Evolutionary conservation across 352 stramenopile genomes (phyloP).

Genomic region (Saprolegnia parasitica): DNA sequence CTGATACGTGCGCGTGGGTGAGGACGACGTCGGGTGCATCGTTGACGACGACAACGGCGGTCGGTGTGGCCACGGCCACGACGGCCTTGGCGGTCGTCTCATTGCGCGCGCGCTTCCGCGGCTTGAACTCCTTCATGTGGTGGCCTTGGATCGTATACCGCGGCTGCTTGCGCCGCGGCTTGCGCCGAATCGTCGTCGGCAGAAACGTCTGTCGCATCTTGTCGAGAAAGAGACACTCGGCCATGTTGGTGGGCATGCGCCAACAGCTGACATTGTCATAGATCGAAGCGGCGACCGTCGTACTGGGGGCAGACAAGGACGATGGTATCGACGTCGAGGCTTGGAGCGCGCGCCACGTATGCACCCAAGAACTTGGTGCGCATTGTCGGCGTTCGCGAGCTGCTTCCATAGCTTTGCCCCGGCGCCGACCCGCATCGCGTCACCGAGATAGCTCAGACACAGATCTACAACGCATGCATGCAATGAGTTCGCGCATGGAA

Average conservation of each 20-base stretch:
- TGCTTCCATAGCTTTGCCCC: constrained; percentile 4
- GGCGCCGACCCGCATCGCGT: background rate
- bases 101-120: constrained; percentile 12
- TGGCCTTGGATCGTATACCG: constrained; percentile 2
- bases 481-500: background rate
- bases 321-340: background rate
- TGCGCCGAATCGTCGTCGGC: constrained; percentile 7
- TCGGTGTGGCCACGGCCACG: background rate
- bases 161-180: background rate
- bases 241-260: constrained; percentile 9
- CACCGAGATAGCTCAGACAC: background rate
- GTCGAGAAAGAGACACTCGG: constrained; percentile 20
- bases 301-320: background rate
- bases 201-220: constrained; percentile 6
- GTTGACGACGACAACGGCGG: background rate
- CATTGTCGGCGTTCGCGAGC: background rate
- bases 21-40: background rate
- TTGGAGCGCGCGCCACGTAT: background rate
- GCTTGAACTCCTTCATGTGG: constrained; percentile 20
- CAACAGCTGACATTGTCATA: background rate
- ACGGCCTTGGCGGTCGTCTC: constrained; percentile 3
- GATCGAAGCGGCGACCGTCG: background rate
- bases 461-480: background rate
- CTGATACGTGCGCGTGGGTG: background rate
- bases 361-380: background rate